Percentiles rank a stretch among this genome's conserved stretches.
Conservation (phyloP, 2,329 filamentous ascomycete species). For the Fusarium buxicola region DNA sequence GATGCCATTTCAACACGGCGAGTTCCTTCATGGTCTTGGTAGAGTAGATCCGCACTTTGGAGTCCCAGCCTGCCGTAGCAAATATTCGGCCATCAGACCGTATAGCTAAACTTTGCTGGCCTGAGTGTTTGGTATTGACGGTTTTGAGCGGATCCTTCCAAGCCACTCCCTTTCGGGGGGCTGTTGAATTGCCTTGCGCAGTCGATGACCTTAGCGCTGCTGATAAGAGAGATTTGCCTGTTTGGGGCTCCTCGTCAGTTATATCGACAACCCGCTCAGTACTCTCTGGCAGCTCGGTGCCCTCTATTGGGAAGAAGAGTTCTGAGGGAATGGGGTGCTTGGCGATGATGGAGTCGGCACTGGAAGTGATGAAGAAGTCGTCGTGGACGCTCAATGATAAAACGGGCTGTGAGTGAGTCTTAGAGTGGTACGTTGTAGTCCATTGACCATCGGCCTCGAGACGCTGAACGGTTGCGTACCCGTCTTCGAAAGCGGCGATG, state of each 20-base stretch:
- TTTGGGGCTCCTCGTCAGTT: conserved; percentile 26
- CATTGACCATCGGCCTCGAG: conserved; percentile 58
- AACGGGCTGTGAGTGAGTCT: conserved; percentile 82
- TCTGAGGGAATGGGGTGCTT: conserved; percentile 74
- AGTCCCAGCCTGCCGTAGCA: conserved; percentile 94
- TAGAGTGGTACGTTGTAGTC: conserved; percentile 69
- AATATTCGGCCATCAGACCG: conserved; percentile 86
- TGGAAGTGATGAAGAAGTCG: conserved; percentile 78
- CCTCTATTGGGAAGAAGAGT: conserved; percentile 31
- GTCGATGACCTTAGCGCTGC: conserved; percentile 26
- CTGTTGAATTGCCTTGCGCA: background rate
- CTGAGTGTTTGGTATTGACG: conserved; percentile 85
- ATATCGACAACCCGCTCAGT: conserved; percentile 45
- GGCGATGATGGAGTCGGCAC: conserved; percentile 82
- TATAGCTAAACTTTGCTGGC: conserved; percentile 84
- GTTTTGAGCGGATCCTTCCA: conserved; percentile 67
- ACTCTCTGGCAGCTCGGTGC: conserved; percentile 1
- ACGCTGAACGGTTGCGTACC: conserved; percentile 74
- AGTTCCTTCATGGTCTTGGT: conserved; percentile 84
- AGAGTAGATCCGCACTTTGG: conserved; percentile 83
- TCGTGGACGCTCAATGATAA: conserved; percentile 75
- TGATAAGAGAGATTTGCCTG: conserved; percentile 42
- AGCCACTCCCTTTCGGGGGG: conserved; percentile 39
- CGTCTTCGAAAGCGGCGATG: conserved; percentile 86
- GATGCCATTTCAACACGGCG: conserved; percentile 95